Base-by-base conservation (phyloP, 2,329 filamentous ascomycete species). In the Ceratocystis huliohia region DNA sequence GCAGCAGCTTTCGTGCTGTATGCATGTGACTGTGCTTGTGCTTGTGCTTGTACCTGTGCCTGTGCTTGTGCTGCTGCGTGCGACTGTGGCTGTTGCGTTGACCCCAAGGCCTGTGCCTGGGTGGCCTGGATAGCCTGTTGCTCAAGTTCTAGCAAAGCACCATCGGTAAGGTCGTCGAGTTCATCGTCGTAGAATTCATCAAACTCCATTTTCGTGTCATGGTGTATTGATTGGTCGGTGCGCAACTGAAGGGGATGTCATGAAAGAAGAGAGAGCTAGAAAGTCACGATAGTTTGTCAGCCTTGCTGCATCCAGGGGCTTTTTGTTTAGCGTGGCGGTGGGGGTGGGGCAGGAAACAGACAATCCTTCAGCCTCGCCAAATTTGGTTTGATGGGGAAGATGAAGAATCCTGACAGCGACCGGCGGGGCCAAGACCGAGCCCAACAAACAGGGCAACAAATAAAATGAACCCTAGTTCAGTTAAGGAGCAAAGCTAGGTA, bases 51-150 rank as follows among this genome's bases (percentile, higher is more conserved):
- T 48, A 41, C 20, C 46, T 45, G n/a, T 48, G 61, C 41, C 33
- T 37, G 33, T 2, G 37, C 8, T 10, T 13, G 37, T 41, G 37
- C 10, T 0, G 37, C 10, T 41, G 37, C 10, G 37, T 41, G 37
- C 37, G 37, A 41, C 37, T 53, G 48, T 3, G 48, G 20, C 13
- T 53, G 48, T 20, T 63, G 65, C 5, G 66, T 61, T 3, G 48
- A 46, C 33, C 33, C 37, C 10, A 57, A 15, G 53, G 66, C 59
- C 25, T 68, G 66, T 72, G 76, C 78, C 70, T 85, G 83, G 3
- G 84, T 87, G 70, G 80, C 80, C 70, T 82, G 81, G 69, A 87
- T 83, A 48, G 85, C 85, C 71, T 82, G 81, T 71, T 82, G 81
- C 72, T 88, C 85, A 69, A 88, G 81, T 72, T 86, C 83, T 70